Evolutionary conservation across 148 eudicot genomes (phyloP).

Genomic region (Rhododendron ferrugineum): DNA sequence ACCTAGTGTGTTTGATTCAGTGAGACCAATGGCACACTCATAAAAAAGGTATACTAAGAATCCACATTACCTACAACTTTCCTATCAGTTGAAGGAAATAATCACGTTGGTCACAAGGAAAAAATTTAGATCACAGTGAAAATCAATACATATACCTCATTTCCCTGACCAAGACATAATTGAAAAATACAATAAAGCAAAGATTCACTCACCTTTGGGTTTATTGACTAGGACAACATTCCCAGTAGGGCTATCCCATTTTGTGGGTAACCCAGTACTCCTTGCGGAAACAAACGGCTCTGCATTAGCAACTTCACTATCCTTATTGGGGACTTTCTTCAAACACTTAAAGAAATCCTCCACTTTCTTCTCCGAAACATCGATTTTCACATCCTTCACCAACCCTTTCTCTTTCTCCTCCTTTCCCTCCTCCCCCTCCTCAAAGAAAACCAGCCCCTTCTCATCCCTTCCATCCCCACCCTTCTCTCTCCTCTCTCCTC

Average conservation of each 20-base stretch:
- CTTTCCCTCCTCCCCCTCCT: slow-evolving; percentile 40
- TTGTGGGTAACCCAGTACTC: slow-evolving; percentile 67
- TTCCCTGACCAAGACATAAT: background rate
- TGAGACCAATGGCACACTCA: background rate
- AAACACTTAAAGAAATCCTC: slow-evolving; percentile 88
- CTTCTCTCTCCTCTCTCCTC: slow-evolving; percentile 17
- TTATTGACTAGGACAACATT: slow-evolving; percentile 85
- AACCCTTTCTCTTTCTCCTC: slow-evolving; percentile 20
- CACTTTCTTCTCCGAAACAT: slow-evolving; percentile 73
- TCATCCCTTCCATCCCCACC: slow-evolving; percentile 29
- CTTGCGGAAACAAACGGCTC: slow-evolving; percentile 80
- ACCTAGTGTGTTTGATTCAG: background rate
- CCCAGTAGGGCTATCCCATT: slow-evolving; percentile 81
- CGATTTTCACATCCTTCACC: slow-evolving; percentile 36
- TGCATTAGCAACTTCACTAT: slow-evolving; percentile 24
- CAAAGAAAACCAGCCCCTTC: slow-evolving; percentile 75
- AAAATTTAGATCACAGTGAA: background rate
- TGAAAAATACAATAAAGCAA: background rate
- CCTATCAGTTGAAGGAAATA: background rate
- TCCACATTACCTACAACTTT: background rate
- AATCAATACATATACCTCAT: background rate
- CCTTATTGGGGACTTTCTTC: slow-evolving; percentile 76
- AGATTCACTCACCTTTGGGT: slow-evolving; percentile 65
- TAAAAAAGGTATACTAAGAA: background rate
- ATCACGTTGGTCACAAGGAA: background rate